A percentile compares a stretch with the other conserved stretches of the same genome.
Evolutionary conservation across 495 filamentous ascomycete species (phyloP).

Genomic region (Penicillium verhagenii): DNA sequence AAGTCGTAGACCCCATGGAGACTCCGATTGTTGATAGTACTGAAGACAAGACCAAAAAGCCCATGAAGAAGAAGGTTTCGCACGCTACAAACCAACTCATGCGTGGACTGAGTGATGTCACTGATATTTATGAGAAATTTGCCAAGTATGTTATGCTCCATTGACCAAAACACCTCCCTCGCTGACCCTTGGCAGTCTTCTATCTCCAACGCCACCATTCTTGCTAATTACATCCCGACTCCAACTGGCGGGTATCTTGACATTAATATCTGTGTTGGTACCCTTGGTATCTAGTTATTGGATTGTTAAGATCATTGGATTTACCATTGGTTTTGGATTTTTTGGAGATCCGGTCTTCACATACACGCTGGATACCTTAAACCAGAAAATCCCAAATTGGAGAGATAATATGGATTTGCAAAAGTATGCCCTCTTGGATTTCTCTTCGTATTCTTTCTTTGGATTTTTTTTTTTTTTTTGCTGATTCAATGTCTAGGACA

Average conservation of each 20-base stretch:
- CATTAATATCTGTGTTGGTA: constrained; percentile 54
- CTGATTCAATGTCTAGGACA: constrained; percentile 46
- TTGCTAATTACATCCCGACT: constrained; percentile 60
- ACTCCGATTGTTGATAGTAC: constrained; percentile 54
- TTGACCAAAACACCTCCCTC: background rate
- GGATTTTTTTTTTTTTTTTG: background rate
- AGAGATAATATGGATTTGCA: constrained; percentile 67
- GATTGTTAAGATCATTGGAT: constrained; percentile 67
- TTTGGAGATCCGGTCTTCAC: constrained; percentile 76
- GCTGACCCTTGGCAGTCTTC: constrained; percentile 47
- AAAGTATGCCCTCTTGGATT: constrained; percentile 45
- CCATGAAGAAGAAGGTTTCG: constrained; percentile 77
- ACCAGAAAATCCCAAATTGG: constrained; percentile 71
- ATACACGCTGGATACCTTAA: constrained; percentile 57
- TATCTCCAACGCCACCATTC: constrained; percentile 79
- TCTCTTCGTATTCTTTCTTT: too few relatives aligned
- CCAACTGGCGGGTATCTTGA: constrained; percentile 60
- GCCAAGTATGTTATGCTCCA: constrained; percentile 59
- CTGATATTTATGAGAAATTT: constrained; percentile 79
- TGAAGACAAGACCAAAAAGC: constrained; percentile 82
- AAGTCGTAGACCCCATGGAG: constrained; percentile 54
- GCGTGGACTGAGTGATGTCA: constrained; percentile 69
- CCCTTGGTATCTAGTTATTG: constrained; percentile 69
- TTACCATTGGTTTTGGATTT: constrained; percentile 68
- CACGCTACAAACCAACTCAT: constrained; percentile 72